Evolutionary conservation across 352 stramenopile species (phyloP), one percentile per base, ranked within the genome.

Genomic region (Blastocystis hominis): DNA sequence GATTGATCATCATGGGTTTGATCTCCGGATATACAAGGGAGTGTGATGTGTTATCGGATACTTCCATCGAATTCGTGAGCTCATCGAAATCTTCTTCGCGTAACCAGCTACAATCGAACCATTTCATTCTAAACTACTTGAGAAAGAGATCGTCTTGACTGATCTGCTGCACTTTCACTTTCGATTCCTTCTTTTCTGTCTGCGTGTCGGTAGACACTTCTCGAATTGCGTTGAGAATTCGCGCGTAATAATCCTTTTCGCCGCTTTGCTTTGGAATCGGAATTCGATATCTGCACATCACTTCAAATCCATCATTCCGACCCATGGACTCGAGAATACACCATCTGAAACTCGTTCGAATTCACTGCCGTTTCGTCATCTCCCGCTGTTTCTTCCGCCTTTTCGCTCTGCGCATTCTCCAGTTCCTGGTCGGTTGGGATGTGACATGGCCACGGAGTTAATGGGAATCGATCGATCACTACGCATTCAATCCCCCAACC

Each of bases 291-390:
- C 70, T 80, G 17, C 42, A 61, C 44, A 20, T 47, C 13, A 80
- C 24, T 80, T 24, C 20, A 50, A 34, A 2, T 61, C 17, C 42
- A 34, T 20, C 36, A 44, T 36, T 24, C 70, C 3, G 15, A 80
- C 70, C 70, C 70, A 42, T 80, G 70, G 36, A 80, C 70, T n/a
- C 46, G 44, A 20, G 70, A 80, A 80, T 80, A 80, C 20, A 80
- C 70, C 70, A 80, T 80, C 42, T 80, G 46, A 40, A 47, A 64
- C 9, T 80, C 70, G 10, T 36, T 38, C 20, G 20, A 40, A 15
- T 24, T 38, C 20, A 24, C 5, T 1, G 10, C 59, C 20, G n/a
- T 59, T 55, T 77, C 66, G 4, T 15, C n/a, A 56, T 56, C 40
- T 10, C 24, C 36, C 13, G 56, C 9, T 34, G 56, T 36, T 53